Conservation (phyloP, 2,329 filamentous ascomycete genomes). For the Alternaria triticina region DNA sequence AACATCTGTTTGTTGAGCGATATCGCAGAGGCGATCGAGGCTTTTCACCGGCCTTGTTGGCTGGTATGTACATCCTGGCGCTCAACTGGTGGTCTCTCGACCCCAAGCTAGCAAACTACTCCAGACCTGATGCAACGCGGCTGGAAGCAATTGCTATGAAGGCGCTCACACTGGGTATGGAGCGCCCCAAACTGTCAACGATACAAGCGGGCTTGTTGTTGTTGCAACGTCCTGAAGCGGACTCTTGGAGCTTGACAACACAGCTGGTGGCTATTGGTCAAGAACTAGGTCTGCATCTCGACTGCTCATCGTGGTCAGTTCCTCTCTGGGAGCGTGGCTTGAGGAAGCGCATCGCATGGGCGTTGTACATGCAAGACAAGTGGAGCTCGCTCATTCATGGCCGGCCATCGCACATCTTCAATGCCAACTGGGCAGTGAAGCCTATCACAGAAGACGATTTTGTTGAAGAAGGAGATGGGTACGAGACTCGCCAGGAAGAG, state of each 20-base stretch:
- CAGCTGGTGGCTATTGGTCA: constrained; percentile 87
- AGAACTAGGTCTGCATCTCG: constrained; percentile 86
- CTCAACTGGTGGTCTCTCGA: constrained; percentile 87
- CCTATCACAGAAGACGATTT: constrained; percentile 72
- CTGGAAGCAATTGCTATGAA: constrained; percentile 76
- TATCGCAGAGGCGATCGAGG: constrained; percentile 75
- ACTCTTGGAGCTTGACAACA: constrained; percentile 84
- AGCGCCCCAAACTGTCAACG: constrained; percentile 80
- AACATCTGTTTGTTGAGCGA: constrained; percentile 78
- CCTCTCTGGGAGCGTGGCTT: constrained; percentile 86
- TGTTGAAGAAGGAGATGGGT: constrained; percentile 64
- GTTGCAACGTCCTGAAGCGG: constrained; percentile 75
- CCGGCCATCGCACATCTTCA: constrained; percentile 77
- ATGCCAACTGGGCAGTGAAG: constrained; percentile 78
- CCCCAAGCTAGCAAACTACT: constrained; percentile 67
- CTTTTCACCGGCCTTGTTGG: constrained; percentile 77
- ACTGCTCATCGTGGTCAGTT: constrained; percentile 87
- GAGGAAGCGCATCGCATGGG: constrained; percentile 87
- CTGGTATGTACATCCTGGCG: constrained; percentile 82
- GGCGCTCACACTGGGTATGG: constrained; percentile 77
- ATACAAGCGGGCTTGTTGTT: constrained; percentile 78
- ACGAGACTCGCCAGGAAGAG: constrained; percentile 57
- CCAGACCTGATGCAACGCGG: constrained; percentile 73
- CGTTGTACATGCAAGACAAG: constrained; percentile 92
- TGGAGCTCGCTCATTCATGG: constrained; percentile 88